phyloP scores from a whole-genome alignment of 129 eudicot genomes.

The Daucus carota region DH1_v3.0 NC_030383.2:50723001-50723500 shows the following conservation, averaged over 20 bases:
- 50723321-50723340: conserved; percentile 73
- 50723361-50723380: conserved; percentile 33
- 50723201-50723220: conserved; percentile 45
- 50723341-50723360: conserved; percentile 54
- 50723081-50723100: conserved; percentile 38
- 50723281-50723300: conserved; percentile 31
- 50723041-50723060: conserved; percentile 60
- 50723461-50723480: conserved; percentile 36
- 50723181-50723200: conserved; percentile 38
- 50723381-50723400: conserved; percentile 47
- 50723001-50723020: conserved; percentile 52
- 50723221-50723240: conserved; percentile 62
- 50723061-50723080: conserved; percentile 58
- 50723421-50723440: conserved; percentile 52
- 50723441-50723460: conserved; percentile 55
- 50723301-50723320: conserved; percentile 48
- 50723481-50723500: conserved; percentile 30
- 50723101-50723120: conserved; percentile 50
- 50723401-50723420: conserved; percentile 44
- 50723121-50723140: conserved; percentile 66
- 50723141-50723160: conserved; percentile 60
- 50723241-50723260: conserved; percentile 62
- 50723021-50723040: conserved; percentile 60
- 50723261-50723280: conserved; percentile 42
- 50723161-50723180: conserved; percentile 40